A percentile compares a stretch with the other conserved stretches of the same genome.
These are phyloP conservation scores for Lentinula aciculospora DNA, from an alignment of 768 basidiomycete species.

Conservation along the genomic window DNA sequence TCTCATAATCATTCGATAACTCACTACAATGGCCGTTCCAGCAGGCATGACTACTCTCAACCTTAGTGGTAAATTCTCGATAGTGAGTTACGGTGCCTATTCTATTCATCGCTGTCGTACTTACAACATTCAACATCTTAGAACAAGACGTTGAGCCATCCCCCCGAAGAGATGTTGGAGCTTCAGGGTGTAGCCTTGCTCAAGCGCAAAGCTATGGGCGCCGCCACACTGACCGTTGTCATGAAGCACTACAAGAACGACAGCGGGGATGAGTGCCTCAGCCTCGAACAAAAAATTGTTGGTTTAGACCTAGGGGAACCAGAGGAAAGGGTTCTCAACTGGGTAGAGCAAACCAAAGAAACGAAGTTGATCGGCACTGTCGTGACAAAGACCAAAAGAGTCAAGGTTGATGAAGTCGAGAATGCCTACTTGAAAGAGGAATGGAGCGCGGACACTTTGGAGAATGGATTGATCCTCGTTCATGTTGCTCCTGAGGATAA, in stretches of 20 bases:
- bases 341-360: conserved; percentile 48
- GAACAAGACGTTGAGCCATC: conserved; percentile 67
- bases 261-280: conserved; percentile 54
- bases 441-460: conserved; percentile 36
- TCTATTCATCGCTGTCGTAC: not conserved
- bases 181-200: conserved; percentile 74
- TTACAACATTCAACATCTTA: conserved; percentile 17
- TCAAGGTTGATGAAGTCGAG: conserved; percentile 39
- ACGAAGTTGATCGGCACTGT: conserved; percentile 62
- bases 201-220: conserved; percentile 54
- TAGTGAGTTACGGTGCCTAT: too few species aligned
- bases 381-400: conserved; percentile 46
- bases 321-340: conserved; percentile 24
- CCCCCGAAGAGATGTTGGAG: conserved; percentile 54
- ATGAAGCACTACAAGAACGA: conserved; percentile 65
- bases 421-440: conserved; percentile 35
- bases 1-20: not conserved
- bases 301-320: not conserved
- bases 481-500: conserved; percentile 27
- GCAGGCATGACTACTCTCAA: conserved; percentile 51
- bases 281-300: conserved; percentile 42
- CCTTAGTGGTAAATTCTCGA: conserved; percentile 53
- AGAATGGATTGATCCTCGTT: conserved; percentile 31
- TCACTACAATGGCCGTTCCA: conserved; percentile 59
- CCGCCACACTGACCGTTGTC: conserved; percentile 51